phyloP scores from a whole-genome alignment of 345 rosid species.

The Camelina sativa region DNA sequence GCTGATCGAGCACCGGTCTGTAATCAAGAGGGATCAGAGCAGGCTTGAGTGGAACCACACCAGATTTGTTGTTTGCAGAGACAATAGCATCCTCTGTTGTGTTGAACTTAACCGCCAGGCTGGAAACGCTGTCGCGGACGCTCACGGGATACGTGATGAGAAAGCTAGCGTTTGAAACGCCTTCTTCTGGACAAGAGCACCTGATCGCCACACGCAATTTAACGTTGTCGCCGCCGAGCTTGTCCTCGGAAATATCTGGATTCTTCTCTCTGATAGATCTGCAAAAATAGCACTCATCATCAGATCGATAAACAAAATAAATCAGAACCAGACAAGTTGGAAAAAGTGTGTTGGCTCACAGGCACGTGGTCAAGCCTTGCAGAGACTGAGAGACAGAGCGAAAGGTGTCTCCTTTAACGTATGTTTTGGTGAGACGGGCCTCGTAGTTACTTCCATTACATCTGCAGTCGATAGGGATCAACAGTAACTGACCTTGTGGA shows the following conservation, averaged over 20 bases:
- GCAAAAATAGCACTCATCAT: neutral
- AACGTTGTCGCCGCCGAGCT: conserved; percentile 47
- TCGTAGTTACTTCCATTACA: conserved; percentile 62
- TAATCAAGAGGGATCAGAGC: conserved; percentile 66
- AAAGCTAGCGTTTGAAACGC: conserved; percentile 47
- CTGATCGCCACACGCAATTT: conserved; percentile 57
- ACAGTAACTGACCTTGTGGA: conserved; percentile 52
- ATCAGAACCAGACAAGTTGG: neutral
- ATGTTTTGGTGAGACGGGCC: conserved; percentile 56
- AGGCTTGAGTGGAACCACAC: conserved; percentile 53
- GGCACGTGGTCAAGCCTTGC: conserved; percentile 73
- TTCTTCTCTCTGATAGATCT: conserved; percentile 60
- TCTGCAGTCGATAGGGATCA: conserved; percentile 67
- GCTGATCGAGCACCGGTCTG: conserved; percentile 50
- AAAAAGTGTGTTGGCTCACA: conserved; percentile 12
- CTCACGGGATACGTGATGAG: conserved; percentile 68
- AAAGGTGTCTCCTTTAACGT: conserved; percentile 68
- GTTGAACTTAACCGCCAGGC: conserved; percentile 64
- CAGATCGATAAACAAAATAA: neutral
- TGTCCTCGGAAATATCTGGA: conserved; percentile 53
- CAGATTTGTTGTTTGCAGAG: conserved; percentile 59
- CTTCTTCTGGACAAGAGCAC: conserved; percentile 62
- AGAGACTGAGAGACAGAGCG: conserved; percentile 61
- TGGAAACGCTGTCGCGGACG: conserved; percentile 59
- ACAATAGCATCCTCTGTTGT: conserved; percentile 65